Evolutionary conservation across 768 basidiomycete species (phyloP).

Genomic region (Lactarius pseudohatsudake): DNA sequence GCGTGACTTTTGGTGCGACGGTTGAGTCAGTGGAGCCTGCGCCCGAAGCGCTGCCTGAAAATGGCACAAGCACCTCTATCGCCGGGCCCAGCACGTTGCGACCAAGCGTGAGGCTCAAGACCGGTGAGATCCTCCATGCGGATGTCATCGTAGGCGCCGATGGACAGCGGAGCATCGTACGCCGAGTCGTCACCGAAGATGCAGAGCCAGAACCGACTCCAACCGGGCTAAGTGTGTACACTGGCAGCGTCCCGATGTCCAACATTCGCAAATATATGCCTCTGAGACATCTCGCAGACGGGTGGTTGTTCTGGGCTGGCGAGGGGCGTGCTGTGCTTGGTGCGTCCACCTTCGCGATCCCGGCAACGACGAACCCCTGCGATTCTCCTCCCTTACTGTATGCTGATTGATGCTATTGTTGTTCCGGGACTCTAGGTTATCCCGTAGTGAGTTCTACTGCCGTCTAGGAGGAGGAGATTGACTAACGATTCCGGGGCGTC

Average conservation of each 20-base stretch:
- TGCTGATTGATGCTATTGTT: background rate
- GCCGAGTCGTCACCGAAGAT: constrained; percentile 34
- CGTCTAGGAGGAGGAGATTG: background rate
- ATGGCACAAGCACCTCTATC: constrained; percentile 11
- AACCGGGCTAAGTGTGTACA: constrained; percentile 33
- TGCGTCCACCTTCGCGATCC: constrained; percentile 3
- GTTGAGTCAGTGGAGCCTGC: constrained; percentile 24
- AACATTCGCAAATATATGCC: constrained; percentile 19
- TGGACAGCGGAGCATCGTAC: constrained; percentile 30
- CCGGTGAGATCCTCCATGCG: constrained; percentile 31
- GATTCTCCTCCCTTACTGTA: too few species aligned
- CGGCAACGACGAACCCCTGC: background rate
- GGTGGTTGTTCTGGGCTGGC: constrained; percentile 21
- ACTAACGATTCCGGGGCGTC: constrained; percentile 5
- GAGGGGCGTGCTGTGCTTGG: constrained; percentile 10
- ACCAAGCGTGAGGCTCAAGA: constrained; percentile 28
- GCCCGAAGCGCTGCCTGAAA: constrained; percentile 12
- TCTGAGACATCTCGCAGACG: constrained; percentile 22
- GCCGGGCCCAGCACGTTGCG: constrained; percentile 22
- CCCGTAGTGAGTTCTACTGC: constrained; percentile 20
- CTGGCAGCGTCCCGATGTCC: constrained; percentile 21
- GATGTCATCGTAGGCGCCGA: constrained; percentile 35
- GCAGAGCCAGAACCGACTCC: constrained; percentile 31
- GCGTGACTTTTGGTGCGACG: constrained; percentile 20
- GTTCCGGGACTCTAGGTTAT: constrained; percentile 13